A percentile compares a stretch with the other conserved stretches of the same genome.
phyloP scores from a whole-genome alignment of 2,329 filamentous ascomycete species.

The Graphilbum fragrans region DNA sequence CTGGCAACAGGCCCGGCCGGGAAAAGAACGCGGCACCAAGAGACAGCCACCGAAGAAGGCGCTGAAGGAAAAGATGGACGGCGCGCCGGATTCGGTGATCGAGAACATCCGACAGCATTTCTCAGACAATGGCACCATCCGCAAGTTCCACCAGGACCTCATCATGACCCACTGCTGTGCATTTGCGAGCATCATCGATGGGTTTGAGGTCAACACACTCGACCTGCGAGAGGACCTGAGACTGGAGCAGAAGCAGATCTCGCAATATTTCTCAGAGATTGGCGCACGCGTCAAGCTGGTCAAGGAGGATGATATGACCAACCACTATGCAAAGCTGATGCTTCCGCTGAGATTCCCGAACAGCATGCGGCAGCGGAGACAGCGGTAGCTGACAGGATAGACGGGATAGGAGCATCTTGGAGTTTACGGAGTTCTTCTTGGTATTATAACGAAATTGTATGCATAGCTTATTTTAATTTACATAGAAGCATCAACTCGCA shows the following conservation, averaged over 20 bases:
- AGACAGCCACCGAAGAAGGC: slow-evolving; percentile 50
- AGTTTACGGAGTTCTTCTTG: neutral
- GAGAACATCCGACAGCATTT: slow-evolving; percentile 60
- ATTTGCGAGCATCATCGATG: slow-evolving; percentile 59
- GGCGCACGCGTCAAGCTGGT: slow-evolving; percentile 54
- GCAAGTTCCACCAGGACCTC: slow-evolving; percentile 60
- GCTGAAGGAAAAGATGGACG: slow-evolving; percentile 41
- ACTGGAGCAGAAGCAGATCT: slow-evolving; percentile 58
- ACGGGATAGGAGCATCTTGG: neutral
- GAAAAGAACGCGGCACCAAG: slow-evolving; percentile 32
- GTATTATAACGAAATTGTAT: too few relatives aligned
- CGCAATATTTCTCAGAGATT: slow-evolving; percentile 63
- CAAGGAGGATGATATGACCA: slow-evolving; percentile 42
- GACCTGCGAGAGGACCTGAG: slow-evolving; percentile 60
- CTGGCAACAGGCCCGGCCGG: slow-evolving; percentile 32
- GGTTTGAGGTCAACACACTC: slow-evolving; percentile 59
- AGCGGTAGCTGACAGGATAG: slow-evolving; percentile 1
- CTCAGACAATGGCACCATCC: slow-evolving; percentile 48
- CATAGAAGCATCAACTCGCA: too few relatives aligned
- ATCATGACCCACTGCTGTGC: slow-evolving; percentile 63
- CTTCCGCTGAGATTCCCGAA: slow-evolving; percentile 71
- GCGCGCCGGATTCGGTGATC: slow-evolving; percentile 49
- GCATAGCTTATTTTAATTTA: neutral
- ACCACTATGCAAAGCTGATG: slow-evolving; percentile 54
- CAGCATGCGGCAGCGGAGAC: slow-evolving; percentile 29